phyloP scores from a whole-genome alignment of 2,329 filamentous ascomycete genomes.

The Cyphellophora attinorum region DNA sequence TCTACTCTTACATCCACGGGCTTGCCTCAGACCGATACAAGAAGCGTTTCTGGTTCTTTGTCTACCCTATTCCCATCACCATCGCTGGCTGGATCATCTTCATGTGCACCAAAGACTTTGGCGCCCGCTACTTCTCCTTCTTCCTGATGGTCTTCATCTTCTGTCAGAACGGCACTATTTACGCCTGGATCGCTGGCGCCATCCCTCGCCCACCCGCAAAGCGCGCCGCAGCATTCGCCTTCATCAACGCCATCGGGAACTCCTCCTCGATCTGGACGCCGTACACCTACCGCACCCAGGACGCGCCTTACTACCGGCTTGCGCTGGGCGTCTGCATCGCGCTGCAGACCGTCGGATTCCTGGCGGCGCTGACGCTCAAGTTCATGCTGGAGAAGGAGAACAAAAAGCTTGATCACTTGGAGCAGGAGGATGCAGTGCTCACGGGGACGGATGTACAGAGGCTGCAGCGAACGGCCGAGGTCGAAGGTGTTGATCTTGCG shows the following conservation, averaged over 20 bases:
- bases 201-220: constrained; percentile 46
- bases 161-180: constrained; percentile 42
- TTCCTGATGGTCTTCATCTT: constrained; percentile 48
- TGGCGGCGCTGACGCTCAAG: constrained; percentile 26
- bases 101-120: constrained; percentile 43
- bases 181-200: constrained; percentile 41
- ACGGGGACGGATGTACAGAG: constrained; percentile 36
- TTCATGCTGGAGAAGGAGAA: constrained; percentile 36
- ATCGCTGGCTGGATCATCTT: constrained; percentile 45
- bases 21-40: constrained; percentile 35
- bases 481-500: constrained; percentile 41
- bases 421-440: constrained; percentile 35
- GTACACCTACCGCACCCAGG: constrained; percentile 35
- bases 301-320: constrained; percentile 29
- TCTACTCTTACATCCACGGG: constrained; percentile 37
- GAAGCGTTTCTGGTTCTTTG: constrained; percentile 42
- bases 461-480: constrained; percentile 39
- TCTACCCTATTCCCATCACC: constrained; percentile 43
- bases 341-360: constrained; percentile 22
- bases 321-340: constrained; percentile 35
- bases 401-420: constrained; percentile 38
- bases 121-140: constrained; percentile 45
- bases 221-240: constrained; percentile 44
- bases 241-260: constrained; percentile 48
- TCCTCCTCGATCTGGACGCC: constrained; percentile 44